Percentiles rank a stretch among this genome's conserved stretches.
Evolutionary conservation across 169 alveolate species (phyloP).

Genomic region (Toxoplasma gondii): DNA sequence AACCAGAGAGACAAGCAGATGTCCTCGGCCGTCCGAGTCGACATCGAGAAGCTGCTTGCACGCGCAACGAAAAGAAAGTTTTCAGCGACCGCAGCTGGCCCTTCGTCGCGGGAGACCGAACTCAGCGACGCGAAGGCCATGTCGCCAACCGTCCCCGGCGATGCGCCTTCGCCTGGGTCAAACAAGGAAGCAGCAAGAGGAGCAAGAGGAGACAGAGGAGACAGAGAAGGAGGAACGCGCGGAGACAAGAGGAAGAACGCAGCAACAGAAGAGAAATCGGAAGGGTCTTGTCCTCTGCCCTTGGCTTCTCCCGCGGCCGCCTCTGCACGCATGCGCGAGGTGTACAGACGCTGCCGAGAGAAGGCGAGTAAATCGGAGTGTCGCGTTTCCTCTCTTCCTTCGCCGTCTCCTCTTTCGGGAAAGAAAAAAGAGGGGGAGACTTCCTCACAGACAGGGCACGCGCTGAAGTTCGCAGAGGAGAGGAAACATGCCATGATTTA

Average conservation of each 20-base stretch:
- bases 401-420: background rate
- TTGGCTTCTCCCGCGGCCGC: background rate
- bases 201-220: background rate
- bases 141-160: background rate
- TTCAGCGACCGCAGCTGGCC: background rate
- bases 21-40: background rate
- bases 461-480: background rate
- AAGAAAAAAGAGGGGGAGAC: background rate
- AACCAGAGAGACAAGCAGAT: background rate
- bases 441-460: background rate
- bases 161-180: background rate
- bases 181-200: background rate
- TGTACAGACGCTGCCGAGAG: background rate
- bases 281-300: background rate
- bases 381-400: background rate
- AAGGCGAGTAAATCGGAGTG: background rate
- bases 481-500: slow-evolving; percentile 63
- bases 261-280: no score
- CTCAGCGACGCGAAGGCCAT: background rate
- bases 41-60: background rate
- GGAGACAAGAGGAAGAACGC: no score
- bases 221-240: no score
- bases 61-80: background rate
- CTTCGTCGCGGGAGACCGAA: background rate
- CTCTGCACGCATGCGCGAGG: slow-evolving; percentile 31